phyloP scores from a whole-genome alignment of 768 basidiomycete species.

The Arthromyces matolae region DNA sequence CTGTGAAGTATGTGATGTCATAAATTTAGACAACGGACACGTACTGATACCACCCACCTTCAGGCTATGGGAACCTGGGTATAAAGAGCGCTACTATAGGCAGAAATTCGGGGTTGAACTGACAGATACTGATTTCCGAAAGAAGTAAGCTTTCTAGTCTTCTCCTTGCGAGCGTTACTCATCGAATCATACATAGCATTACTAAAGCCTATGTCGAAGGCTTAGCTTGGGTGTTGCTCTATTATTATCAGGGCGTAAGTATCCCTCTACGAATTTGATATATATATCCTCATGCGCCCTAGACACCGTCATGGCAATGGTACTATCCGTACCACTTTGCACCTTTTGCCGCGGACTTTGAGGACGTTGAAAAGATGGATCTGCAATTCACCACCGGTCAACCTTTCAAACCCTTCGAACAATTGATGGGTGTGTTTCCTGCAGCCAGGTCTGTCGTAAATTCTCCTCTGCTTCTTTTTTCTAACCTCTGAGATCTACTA shows the following conservation, averaged over 20 bases:
- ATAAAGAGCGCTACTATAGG: constrained; percentile 90
- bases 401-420: constrained; percentile 96
- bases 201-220: constrained; percentile 90
- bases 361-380: constrained; percentile 71
- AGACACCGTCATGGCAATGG: constrained; percentile 98
- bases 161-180: too few relatives aligned
- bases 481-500: constrained; percentile 27
- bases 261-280: too few relatives aligned
- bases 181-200: too few relatives aligned
- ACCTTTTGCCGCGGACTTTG: constrained; percentile 94
- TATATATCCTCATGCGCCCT: too few relatives aligned
- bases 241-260: constrained; percentile 96
- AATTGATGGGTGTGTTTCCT: constrained; percentile 97
- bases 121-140: constrained; percentile 68
- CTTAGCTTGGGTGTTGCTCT: constrained; percentile 91
- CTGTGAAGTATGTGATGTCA: constrained; percentile 67
- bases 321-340: constrained; percentile 99
- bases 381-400: constrained; percentile 76
- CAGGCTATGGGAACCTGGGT: constrained; percentile 95
- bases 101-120: constrained; percentile 84
- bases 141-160: constrained; percentile 63
- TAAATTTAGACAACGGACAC: neutral
- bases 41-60: too few relatives aligned
- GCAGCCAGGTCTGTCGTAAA: constrained; percentile 67
- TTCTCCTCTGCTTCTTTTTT: constrained; percentile 6